These are phyloP conservation scores for Rugonectria rugulosa DNA, from an alignment of 2,329 filamentous ascomycete genomes.

Conservation along the genomic window DNA sequence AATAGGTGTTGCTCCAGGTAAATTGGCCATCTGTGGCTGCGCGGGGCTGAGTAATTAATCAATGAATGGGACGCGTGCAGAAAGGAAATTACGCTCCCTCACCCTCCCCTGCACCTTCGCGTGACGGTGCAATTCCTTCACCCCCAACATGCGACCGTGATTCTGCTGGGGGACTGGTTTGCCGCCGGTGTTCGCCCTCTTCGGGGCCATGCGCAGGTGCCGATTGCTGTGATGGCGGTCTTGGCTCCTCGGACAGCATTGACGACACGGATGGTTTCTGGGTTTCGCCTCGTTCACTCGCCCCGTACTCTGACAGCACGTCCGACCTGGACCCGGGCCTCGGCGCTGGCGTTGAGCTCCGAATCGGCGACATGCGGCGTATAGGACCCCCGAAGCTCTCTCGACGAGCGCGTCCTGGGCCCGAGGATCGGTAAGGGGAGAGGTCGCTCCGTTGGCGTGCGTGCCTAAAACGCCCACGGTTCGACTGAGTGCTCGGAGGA, in stretches of 20 bases:
- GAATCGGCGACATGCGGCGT: conserved; percentile 36
- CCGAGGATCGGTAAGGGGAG: conserved; percentile 43
- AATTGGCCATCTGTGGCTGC: conserved; percentile 7
- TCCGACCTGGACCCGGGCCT: conserved; percentile 22
- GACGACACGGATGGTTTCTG: conserved; percentile 46
- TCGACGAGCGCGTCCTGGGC: conserved; percentile 33
- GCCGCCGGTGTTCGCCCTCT: conserved; percentile 25
- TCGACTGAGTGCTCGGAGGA: conserved; percentile 38
- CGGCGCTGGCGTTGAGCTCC: conserved; percentile 30
- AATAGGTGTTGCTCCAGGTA: not conserved
- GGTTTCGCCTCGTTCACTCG: conserved; percentile 39
- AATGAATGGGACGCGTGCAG: conserved; percentile 26
- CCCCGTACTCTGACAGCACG: conserved; percentile 31
- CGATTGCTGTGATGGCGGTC: conserved; percentile 22
- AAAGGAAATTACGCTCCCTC: conserved; percentile 23
- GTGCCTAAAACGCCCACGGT: conserved; percentile 41
- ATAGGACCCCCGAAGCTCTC: conserved; percentile 38
- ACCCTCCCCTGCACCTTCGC: conserved; percentile 28
- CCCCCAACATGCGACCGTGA: conserved; percentile 17
- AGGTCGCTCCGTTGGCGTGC: conserved; percentile 49
- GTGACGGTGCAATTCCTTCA: conserved; percentile 24
- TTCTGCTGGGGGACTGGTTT: conserved; percentile 27
- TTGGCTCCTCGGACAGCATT: conserved; percentile 40
- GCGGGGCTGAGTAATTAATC: conserved; percentile 32
- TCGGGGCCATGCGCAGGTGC: conserved; percentile 17